Evolutionary conservation across 106 monocot species (phyloP).

Genomic region (Cymbidium sinense): DNA sequence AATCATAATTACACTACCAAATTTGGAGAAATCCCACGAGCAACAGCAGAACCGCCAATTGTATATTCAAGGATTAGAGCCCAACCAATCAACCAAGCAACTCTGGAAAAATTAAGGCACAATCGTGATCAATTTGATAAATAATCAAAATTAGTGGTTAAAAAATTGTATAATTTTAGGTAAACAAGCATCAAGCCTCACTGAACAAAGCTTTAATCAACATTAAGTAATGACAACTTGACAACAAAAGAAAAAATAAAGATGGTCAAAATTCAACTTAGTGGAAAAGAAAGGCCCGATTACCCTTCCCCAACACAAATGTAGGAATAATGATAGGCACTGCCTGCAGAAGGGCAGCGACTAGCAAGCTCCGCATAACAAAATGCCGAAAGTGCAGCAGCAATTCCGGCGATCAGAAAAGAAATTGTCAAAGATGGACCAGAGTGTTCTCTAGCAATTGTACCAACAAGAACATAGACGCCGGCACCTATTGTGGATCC

Average conservation of each 20-base stretch:
- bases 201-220: background rate
- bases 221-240: background rate
- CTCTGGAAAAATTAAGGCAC: constrained; percentile 27
- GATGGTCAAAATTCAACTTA: background rate
- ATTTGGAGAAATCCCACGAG: constrained; percentile 88
- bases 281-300: background rate
- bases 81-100: constrained; percentile 98
- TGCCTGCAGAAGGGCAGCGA: constrained; percentile 97
- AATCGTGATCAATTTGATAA: background rate
- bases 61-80: constrained; percentile 93
- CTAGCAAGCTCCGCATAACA: constrained; percentile 99
- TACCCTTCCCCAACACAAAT: constrained; percentile 99
- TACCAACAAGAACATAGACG: constrained; percentile 96
- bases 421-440: constrained; percentile 94
- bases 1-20: constrained; percentile 38
- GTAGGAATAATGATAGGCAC: constrained; percentile 98
- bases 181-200: background rate
- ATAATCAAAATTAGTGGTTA: background rate
- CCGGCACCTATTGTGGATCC: constrained; percentile 97
- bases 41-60: constrained; percentile 94
- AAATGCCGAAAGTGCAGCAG: constrained; percentile 93
- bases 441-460: constrained; percentile 86
- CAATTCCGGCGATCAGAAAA: constrained; percentile 95
- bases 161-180: background rate
- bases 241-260: background rate